Evolutionary conservation across 2,329 filamentous ascomycete species (phyloP), one percentile per base, ranked within the genome.

Genomic region (Apiospora kogelbergensis): DNA sequence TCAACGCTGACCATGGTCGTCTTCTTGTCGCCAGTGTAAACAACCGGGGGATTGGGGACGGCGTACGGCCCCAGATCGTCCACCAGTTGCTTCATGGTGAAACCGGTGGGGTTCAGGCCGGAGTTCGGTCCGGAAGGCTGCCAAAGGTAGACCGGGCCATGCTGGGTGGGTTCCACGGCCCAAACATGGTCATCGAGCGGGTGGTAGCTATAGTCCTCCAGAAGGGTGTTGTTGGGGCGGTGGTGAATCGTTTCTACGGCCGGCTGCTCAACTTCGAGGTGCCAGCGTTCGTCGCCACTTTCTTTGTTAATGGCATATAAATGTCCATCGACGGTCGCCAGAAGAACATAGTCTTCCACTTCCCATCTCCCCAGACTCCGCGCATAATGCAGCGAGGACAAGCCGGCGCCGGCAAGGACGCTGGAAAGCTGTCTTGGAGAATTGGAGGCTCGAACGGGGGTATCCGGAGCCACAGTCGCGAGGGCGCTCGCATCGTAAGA

Each of bases 301-400:
- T 91, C 92, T 77, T 96, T 90, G 84, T 98, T 94, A 81, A 90
- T 90, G 80, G 95, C 95, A 84, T 97, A 93, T 77, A 98, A 89
- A 80, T 94, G 93, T 87, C 96, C 96, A 87, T 98, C 95, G 89
- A 98, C 93, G 89, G 96, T 98, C 93, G 96, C 95, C 92, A 99
- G 87, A 86, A 99, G 93, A 85, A 98, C 93, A 89, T 98, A 97
- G 87, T 98, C 95, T 93, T 98, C 95, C 84, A 98, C 95, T 92
- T 98, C 94, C 95, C 95, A 98, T 85, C 98, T 95, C 89, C 95
- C 92, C 89, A 98, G 87, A 87, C 92, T 97, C 90, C 95, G 95
- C 95, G 94, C 95, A 92, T 88, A 87, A 80, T 93, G 91, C 91
- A 91, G 92, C 92, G 93, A 91, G 85, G 91, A 88, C 82, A 92